Percentiles rank a stretch among this genome's conserved stretches.
phyloP scores from a whole-genome alignment of 768 basidiomycete genomes.

The Tulasnella sp. region DNA sequence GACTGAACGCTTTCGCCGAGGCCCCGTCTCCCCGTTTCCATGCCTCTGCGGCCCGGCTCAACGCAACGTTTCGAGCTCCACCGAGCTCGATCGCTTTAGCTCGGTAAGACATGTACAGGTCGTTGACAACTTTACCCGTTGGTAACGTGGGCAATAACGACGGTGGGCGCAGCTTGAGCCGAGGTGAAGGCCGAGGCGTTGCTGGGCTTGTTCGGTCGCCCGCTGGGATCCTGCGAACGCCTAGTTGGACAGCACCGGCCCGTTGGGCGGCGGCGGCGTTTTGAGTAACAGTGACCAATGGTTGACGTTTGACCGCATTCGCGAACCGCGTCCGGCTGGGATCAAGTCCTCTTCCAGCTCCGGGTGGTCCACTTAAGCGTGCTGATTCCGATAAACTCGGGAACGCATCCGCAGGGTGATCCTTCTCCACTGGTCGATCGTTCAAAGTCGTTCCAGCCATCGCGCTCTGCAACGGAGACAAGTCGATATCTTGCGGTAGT shows the following conservation, averaged over 20 bases:
- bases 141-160: constrained; percentile 78
- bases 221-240: not conserved
- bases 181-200: constrained; percentile 54
- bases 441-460: constrained; percentile 60
- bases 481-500: constrained; percentile 77
- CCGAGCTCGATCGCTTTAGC: constrained; percentile 85
- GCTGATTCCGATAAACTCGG: constrained; percentile 32
- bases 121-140: constrained; percentile 73
- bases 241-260: not conserved
- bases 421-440: constrained; percentile 30
- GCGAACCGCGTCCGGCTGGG: constrained; percentile 85
- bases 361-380: constrained; percentile 22
- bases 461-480: constrained; percentile 56
- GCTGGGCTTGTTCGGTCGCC: constrained; percentile 10
- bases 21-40: constrained; percentile 95
- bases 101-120: constrained; percentile 82
- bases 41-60: constrained; percentile 91
- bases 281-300: constrained; percentile 22
- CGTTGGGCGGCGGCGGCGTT: not conserved
- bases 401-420: not conserved
- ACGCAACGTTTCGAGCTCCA: constrained; percentile 85
- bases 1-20: constrained; percentile 86
- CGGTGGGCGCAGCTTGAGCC: constrained; percentile 76
- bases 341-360: constrained; percentile 49
- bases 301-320: constrained; percentile 74